Conservation (phyloP, 495 filamentous ascomycete species). For the Talaromyces thailandensis region DNA sequence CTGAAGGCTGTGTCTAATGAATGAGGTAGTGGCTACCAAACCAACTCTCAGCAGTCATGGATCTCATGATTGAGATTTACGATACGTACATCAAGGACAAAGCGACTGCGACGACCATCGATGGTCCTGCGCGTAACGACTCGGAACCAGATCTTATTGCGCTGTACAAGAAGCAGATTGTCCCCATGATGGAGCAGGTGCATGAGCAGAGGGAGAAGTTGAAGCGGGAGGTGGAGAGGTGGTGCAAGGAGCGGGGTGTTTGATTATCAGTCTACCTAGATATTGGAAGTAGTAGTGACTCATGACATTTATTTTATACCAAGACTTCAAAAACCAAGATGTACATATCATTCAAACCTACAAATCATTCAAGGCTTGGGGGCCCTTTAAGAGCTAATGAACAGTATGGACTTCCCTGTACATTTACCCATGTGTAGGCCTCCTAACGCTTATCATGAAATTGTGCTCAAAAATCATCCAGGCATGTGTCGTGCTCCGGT, state of each 20-base stretch:
- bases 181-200: slow-evolving; percentile 65
- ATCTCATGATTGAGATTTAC: slow-evolving; percentile 60
- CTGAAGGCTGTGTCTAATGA: neutral
- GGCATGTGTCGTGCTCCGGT: neutral
- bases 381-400: too few relatives aligned
- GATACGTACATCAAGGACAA: slow-evolving; percentile 36
- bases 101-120: slow-evolving; percentile 22
- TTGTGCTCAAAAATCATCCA: neutral
- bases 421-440: too few relatives aligned
- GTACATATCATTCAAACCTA: neutral
- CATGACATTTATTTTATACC: neutral
- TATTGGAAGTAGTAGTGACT: neutral
- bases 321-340: neutral
- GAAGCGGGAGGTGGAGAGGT: slow-evolving; percentile 69
- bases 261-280: slow-evolving; percentile 5
- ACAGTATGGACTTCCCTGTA: too few relatives aligned
- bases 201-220: slow-evolving; percentile 59
- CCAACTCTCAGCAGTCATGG: slow-evolving; percentile 68
- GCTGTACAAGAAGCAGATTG: slow-evolving; percentile 30
- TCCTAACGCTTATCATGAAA: neutral
- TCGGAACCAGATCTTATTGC: slow-evolving; percentile 23
- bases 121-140: slow-evolving; percentile 16
- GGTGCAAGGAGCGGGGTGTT: slow-evolving; percentile 63
- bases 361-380: neutral
- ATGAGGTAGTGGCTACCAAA: slow-evolving; percentile 66